Evolutionary conservation across 495 filamentous ascomycete genomes (phyloP), one percentile per base, ranked within the genome.

Genomic region (Daldinia childiae): DNA sequence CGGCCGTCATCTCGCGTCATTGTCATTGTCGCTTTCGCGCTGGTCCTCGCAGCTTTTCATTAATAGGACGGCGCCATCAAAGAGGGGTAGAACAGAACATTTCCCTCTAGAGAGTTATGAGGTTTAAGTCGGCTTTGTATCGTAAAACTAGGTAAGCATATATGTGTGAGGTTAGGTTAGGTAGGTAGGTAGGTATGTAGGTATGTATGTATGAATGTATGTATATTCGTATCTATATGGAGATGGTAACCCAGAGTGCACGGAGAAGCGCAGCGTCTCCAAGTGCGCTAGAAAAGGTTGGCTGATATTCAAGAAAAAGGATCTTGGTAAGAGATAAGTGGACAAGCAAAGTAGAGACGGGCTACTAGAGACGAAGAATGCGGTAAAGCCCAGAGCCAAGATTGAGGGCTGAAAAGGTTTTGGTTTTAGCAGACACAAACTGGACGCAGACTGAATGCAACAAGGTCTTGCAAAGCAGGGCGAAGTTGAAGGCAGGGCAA

Each of bases 1-100:
- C 87, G 85, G 71, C 82, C 82, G 74, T 89, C 86, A 78, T 86
- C 82, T 76, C 85, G 84, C 75, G 86, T 86, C 88, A 90, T 89
- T 76, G 79, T 86, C 82, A 79, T 79, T 76, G 30, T 57, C 54
- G 54, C 54, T 43, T 66, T 64, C 62, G 68, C 60, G 64, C 67
- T 71, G 59, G 71, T 74, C 68, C 74, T 72, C 66, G 61, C 71
- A 73, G 74, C 68, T 78, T 62, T 21, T 21, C 14, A 52, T 78
- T 26, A 78, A 74, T 63, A 75, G 56, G 71, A 56, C 58, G 62
- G 59, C 76, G 75, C 74, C 75, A 77, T 76, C 61, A 75, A 79
- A 61, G 41, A 51, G 38, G 27, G 48, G 61, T 43, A 60, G 43
- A 38, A 38, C 45, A 41, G 50, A 43, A 68, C 72, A 78, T 77